These are phyloP conservation scores for Xylaria acuta DNA, from an alignment of 495 filamentous ascomycete genomes.

Conservation along the genomic window DNA sequence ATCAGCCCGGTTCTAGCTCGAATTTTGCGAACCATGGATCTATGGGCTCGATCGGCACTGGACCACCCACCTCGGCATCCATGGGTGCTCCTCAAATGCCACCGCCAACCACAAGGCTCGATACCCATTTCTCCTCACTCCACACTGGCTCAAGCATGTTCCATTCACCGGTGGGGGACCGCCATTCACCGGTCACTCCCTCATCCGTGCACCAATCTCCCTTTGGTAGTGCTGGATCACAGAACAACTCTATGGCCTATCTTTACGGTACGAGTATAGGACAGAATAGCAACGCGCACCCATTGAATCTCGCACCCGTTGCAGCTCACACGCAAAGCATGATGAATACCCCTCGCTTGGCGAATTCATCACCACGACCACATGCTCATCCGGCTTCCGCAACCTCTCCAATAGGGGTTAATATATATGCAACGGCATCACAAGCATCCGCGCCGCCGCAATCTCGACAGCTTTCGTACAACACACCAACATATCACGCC, in stretches of 20 bases:
- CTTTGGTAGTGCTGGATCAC: slow-evolving; percentile 33
- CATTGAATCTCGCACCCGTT: slow-evolving; percentile 42
- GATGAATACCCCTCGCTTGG: slow-evolving; percentile 38
- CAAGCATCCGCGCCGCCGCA: slow-evolving; percentile 39
- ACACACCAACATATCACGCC: slow-evolving; percentile 37
- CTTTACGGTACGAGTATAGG: slow-evolving; percentile 37
- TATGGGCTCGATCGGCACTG: slow-evolving; percentile 38
- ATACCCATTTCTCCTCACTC: slow-evolving; percentile 40
- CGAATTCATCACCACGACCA: slow-evolving; percentile 39
- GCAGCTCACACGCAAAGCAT: slow-evolving; percentile 35
- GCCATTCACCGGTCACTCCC: slow-evolving; percentile 40
- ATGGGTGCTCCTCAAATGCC: slow-evolving; percentile 39
- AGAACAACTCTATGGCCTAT: slow-evolving; percentile 37
- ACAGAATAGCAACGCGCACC: slow-evolving; percentile 31
- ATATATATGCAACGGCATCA: slow-evolving; percentile 42
- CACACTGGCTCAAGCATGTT: slow-evolving; percentile 35
- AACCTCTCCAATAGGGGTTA: slow-evolving; percentile 41
- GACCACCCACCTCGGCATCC: slow-evolving; percentile 36
- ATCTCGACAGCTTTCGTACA: slow-evolving; percentile 40
- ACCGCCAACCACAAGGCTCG: slow-evolving; percentile 39
- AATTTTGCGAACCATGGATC: slow-evolving; percentile 34
- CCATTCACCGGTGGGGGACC: slow-evolving; percentile 31
- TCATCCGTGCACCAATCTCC: slow-evolving; percentile 34
- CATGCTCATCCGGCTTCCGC: slow-evolving; percentile 35
- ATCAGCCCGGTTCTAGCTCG: slow-evolving; percentile 31